Conservation (phyloP, 2,329 filamentous ascomycete genomes). For the Ophiostoma australiae region DNA sequence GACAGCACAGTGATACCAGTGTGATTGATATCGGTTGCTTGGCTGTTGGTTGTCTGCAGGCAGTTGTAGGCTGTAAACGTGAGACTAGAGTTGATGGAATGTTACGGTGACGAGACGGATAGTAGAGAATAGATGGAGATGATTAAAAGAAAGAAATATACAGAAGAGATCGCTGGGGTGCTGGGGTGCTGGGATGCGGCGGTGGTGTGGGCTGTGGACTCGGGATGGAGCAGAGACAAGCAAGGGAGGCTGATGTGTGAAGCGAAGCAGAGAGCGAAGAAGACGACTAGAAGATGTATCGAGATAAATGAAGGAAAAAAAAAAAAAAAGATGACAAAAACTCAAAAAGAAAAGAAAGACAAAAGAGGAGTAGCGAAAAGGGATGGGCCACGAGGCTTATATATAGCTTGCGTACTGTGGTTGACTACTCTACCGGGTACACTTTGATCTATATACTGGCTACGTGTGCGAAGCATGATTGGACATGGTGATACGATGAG, state of each 20-base stretch:
- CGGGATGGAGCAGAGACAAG: constrained; percentile 15
- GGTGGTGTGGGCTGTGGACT: constrained; percentile 6
- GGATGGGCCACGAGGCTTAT: neutral
- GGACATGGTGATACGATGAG: neutral
- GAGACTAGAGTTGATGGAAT: neutral
- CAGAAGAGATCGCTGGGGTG: neutral
- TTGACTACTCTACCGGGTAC: neutral
- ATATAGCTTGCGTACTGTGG: neutral
- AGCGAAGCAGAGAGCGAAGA: neutral
- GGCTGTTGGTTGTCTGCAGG: neutral
- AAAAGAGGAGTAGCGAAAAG: constrained; percentile 5
- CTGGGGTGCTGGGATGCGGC: neutral
- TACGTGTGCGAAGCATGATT: neutral
- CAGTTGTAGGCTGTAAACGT: no score
- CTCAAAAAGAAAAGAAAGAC: constrained; percentile 19
- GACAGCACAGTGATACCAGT: no score
- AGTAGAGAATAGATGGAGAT: neutral
- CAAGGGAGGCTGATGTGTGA: neutral
- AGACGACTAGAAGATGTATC: neutral
- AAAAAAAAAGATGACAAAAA: neutral
- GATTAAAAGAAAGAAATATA: neutral
- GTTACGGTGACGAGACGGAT: neutral
- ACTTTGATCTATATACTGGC: neutral
- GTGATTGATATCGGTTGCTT: neutral
- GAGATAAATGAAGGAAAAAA: neutral